phyloP scores from a whole-genome alignment of 805 yeast genomes.

The Hanseniaspora vineae region DNA sequence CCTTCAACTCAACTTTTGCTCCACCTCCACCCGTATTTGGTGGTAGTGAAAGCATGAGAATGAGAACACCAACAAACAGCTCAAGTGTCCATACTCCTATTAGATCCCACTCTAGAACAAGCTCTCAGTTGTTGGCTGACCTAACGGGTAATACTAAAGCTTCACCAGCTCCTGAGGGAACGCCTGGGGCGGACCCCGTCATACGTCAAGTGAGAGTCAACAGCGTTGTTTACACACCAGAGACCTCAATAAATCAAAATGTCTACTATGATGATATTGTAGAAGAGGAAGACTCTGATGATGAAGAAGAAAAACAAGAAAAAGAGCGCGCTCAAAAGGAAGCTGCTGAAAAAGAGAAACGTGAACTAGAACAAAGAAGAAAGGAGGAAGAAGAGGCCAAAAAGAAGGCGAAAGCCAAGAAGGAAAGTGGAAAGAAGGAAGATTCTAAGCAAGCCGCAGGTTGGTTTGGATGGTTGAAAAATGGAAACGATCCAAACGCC shows the following conservation, averaged over 20 bases:
- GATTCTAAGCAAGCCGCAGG: conserved; percentile 15
- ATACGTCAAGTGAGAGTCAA: conserved; percentile 14
- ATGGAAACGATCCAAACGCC: conserved; percentile 36
- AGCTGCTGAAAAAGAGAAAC: conserved; percentile 12
- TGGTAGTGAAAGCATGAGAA: neutral
- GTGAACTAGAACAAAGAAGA: conserved; percentile 13
- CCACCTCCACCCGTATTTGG: conserved; percentile 3
- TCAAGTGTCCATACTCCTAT: conserved; percentile 4
- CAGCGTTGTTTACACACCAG: conserved; percentile 6
- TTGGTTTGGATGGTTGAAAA: conserved; percentile 53
- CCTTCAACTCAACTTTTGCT: neutral
- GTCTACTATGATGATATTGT: conserved; percentile 9
- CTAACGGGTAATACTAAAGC: neutral
- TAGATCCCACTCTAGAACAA: conserved; percentile 6
- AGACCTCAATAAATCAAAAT: conserved; percentile 1
- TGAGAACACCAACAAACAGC: neutral
- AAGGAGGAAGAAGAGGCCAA: conserved; percentile 7
- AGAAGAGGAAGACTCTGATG: conserved; percentile 21
- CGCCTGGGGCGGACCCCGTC: conserved; percentile 9
- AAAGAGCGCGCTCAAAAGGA: conserved; percentile 17
- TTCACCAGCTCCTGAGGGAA: neutral
- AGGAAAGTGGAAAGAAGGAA: conserved; percentile 11
- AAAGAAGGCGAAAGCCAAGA: conserved; percentile 12
- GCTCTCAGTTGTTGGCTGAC: conserved; percentile 5
- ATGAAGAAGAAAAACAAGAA: conserved; percentile 14